phyloP scores from a whole-genome alignment of 2,329 filamentous ascomycete genomes.

The Curvularia sp. region DNA sequence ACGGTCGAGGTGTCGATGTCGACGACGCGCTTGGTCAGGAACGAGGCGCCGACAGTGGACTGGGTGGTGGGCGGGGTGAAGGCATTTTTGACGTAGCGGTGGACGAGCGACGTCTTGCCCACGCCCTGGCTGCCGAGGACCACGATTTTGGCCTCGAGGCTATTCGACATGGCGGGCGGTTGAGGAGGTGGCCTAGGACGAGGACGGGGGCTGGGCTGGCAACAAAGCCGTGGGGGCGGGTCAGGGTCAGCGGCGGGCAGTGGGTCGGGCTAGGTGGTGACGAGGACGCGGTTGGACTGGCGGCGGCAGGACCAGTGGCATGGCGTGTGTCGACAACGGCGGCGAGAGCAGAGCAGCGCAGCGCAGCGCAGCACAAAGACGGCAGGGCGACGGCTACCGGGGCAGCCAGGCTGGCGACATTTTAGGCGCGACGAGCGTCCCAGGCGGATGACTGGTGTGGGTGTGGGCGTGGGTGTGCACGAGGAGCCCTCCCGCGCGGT shows the following conservation, averaged over 20 bases:
- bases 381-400: neutral
- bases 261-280: constrained; percentile 20
- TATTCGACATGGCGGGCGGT: constrained; percentile 49
- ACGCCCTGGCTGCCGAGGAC: constrained; percentile 81
- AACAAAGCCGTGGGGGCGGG: constrained; percentile 7
- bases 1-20: constrained; percentile 85
- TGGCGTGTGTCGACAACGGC: constrained; percentile 30
- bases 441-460: constrained; percentile 29
- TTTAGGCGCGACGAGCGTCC: constrained; percentile 15
- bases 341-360: neutral
- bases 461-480: neutral
- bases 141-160: constrained; percentile 81
- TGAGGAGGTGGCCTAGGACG: neutral
- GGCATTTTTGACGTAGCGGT: constrained; percentile 75
- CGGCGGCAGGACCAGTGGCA: constrained; percentile 37
- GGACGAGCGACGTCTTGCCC: constrained; percentile 79
- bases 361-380: neutral
- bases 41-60: constrained; percentile 60
- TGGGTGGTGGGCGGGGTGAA: constrained; percentile 66
- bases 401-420: constrained; percentile 1
- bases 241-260: constrained; percentile 18
- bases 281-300: constrained; percentile 27
- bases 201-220: constrained; percentile 1
- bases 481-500: constrained; percentile 17
- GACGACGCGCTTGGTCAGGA: constrained; percentile 69